Evolutionary conservation across 805 yeast genomes (phyloP).

Genomic region (Hanseniaspora taiwanica): DNA sequence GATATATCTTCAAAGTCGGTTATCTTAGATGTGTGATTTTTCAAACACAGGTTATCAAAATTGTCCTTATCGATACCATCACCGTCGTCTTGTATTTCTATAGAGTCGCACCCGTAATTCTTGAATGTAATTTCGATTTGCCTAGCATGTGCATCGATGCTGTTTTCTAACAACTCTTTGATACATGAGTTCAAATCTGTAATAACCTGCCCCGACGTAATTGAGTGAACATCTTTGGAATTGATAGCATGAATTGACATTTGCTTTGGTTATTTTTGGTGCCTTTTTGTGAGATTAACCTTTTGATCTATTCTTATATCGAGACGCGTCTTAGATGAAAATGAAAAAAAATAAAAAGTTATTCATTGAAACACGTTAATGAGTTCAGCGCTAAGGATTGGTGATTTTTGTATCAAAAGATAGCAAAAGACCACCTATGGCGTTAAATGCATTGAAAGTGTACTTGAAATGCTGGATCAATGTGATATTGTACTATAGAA

Average conservation of each 20-base stretch:
- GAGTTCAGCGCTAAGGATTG: too few species aligned
- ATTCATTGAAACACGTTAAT: too few species aligned
- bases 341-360: too few species aligned
- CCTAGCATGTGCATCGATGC: conserved; percentile 66
- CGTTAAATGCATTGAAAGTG: conserved; percentile 13
- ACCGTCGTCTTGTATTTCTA: conserved; percentile 63
- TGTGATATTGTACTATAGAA: conserved; percentile 24
- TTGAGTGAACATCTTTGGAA: conserved; percentile 46
- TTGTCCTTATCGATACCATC: conserved; percentile 44
- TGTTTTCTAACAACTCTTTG: conserved; percentile 79
- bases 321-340: too few species aligned
- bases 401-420: too few species aligned
- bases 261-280: neutral
- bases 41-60: conserved; percentile 39
- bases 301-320: too few species aligned
- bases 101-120: conserved; percentile 58
- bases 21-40: conserved; percentile 60
- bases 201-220: conserved; percentile 91
- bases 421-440: conserved; percentile 1
- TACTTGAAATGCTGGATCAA: conserved; percentile 27
- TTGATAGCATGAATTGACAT: conserved; percentile 27
- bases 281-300: neutral
- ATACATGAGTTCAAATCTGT: conserved; percentile 63
- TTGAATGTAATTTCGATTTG: conserved; percentile 54
- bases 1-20: conserved; percentile 40